These are phyloP conservation scores for Melaleuca alternifolia DNA, from an alignment of 345 rosid species.

Conservation along the genomic window DNA sequence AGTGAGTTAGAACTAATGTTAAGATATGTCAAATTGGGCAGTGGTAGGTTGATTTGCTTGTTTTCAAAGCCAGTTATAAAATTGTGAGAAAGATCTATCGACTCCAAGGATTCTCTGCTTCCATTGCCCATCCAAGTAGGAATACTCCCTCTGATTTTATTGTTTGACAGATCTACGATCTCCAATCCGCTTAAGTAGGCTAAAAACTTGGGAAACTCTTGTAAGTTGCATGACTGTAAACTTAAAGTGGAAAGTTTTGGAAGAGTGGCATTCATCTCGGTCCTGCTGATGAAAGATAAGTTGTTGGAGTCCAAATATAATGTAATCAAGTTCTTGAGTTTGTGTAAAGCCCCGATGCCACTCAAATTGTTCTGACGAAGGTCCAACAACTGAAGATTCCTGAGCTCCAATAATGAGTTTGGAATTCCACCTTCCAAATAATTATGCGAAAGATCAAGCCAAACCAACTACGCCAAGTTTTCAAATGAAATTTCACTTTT, in stretches of 20 bases:
- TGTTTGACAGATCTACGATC: rapidly evolving
- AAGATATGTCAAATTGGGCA: background rate
- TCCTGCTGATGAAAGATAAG: background rate
- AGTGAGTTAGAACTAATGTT: background rate
- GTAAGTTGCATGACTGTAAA: background rate
- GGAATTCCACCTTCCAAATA: too few relatives aligned
- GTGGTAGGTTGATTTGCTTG: background rate
- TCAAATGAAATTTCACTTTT: too few relatives aligned
- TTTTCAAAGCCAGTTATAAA: background rate
- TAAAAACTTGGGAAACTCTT: background rate
- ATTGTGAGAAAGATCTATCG: background rate
- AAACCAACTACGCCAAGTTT: too few relatives aligned
- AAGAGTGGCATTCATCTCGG: background rate
- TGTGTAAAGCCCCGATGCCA: too few relatives aligned
- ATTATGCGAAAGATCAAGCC: too few relatives aligned
- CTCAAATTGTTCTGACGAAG: too few relatives aligned
- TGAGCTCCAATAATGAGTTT: too few relatives aligned
- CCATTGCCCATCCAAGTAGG: background rate
- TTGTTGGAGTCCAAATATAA: background rate
- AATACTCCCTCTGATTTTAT: background rate
- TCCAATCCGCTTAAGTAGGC: background rate
- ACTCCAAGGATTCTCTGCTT: background rate
- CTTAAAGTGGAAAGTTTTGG: background rate
- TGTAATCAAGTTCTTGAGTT: too few relatives aligned
- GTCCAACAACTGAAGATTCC: too few relatives aligned